Conservation (phyloP, 1,139 yeast species). For the Protomyces arabidopsidicola region DNA sequence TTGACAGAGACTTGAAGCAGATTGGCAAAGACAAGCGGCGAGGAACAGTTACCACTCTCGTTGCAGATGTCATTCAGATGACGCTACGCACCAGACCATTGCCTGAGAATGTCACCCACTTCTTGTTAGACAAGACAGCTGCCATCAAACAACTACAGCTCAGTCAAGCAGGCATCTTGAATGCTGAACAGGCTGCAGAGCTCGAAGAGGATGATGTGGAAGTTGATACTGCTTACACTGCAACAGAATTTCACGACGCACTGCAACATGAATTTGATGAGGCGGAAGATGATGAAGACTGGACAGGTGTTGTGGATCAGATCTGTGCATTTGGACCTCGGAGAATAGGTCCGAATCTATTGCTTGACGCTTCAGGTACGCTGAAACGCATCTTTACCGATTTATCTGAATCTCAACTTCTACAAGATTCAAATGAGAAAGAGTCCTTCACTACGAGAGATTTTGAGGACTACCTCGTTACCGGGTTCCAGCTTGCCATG, state of each 20-base stretch:
- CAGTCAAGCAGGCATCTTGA: slow-evolving; percentile 28
- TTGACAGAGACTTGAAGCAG: slow-evolving; percentile 43
- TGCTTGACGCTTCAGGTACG: slow-evolving; percentile 55
- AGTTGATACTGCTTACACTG: background rate
- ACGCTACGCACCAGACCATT: slow-evolving; percentile 54
- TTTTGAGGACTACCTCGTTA: slow-evolving; percentile 62
- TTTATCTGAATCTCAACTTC: slow-evolving; percentile 3
- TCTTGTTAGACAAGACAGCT: slow-evolving; percentile 49
- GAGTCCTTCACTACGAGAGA: slow-evolving; percentile 19
- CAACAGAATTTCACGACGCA: background rate
- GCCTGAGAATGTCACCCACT: slow-evolving; percentile 49
- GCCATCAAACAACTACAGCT: slow-evolving; percentile 40
- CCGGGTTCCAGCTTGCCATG: slow-evolving; percentile 81
- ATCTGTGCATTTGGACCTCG: slow-evolving; percentile 75
- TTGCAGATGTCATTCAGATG: slow-evolving; percentile 41
- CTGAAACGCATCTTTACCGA: slow-evolving; percentile 37
- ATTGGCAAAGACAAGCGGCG: slow-evolving; percentile 42
- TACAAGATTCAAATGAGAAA: slow-evolving; percentile 30
- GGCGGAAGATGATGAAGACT: slow-evolving; percentile 30
- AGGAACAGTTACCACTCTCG: slow-evolving; percentile 41
- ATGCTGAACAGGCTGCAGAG: slow-evolving; percentile 24
- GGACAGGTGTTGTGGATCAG: slow-evolving; percentile 38
- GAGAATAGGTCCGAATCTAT: slow-evolving; percentile 67
- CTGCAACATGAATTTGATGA: background rate
- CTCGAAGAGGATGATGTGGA: slow-evolving; percentile 19